phyloP scores from a whole-genome alignment of 1,139 yeast species.

The Saccharomyces pastorianus region DNA sequence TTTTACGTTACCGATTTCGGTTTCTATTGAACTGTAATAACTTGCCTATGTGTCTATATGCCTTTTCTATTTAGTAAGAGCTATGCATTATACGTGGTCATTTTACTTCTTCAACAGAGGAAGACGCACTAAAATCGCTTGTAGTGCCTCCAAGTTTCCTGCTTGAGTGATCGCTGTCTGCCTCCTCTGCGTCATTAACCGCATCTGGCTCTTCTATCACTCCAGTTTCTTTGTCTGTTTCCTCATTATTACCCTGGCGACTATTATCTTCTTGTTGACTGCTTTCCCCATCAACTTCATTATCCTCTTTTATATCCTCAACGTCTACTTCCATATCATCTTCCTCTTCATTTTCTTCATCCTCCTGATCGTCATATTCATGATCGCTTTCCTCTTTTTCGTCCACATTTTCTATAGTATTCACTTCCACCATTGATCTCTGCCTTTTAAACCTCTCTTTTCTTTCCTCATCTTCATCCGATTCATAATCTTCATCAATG shows the following conservation, averaged over 20 bases:
- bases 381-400: not conserved
- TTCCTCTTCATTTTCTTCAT: constrained; percentile 1
- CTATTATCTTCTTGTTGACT: not conserved
- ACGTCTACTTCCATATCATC: constrained; percentile 2
- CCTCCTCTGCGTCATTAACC: not conserved
- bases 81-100: not conserved
- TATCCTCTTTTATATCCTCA: constrained; percentile 1
- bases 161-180: not conserved
- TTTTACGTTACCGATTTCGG: not conserved
- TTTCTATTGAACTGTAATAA: not conserved
- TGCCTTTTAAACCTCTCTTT: not conserved
- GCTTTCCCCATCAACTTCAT: not conserved
- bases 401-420: not conserved
- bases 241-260: not conserved
- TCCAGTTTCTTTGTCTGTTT: not conserved
- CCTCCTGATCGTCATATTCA: not conserved
- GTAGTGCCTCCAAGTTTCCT: not conserved
- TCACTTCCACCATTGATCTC: not conserved
- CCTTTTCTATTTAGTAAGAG: not conserved
- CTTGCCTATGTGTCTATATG: not conserved
- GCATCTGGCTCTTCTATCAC: not conserved
- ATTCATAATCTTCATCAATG: constrained; percentile 1
- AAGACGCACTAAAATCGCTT: not conserved
- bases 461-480: constrained; percentile 1
- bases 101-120: not conserved